Evolutionary conservation across 2,329 filamentous ascomycete genomes (phyloP).

Genomic region (Nemania abortiva): DNA sequence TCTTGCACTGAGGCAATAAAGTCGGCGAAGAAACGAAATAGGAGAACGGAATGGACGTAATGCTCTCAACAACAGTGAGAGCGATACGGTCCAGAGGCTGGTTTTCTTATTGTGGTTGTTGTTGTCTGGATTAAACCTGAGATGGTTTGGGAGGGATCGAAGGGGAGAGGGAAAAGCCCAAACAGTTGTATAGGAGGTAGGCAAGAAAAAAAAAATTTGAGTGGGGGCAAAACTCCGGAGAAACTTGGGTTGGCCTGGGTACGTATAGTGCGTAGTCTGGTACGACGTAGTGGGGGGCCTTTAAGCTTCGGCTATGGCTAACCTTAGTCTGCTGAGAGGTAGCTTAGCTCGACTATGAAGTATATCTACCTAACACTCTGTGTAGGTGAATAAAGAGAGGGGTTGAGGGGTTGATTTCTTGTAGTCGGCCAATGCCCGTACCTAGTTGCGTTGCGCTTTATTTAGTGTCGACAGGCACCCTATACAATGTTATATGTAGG

Average conservation of each 20-base stretch:
- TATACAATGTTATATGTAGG: neutral
- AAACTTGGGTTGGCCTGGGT: constrained; percentile 43
- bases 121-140: constrained; percentile 37
- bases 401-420: constrained; percentile 34
- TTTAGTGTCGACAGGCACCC: neutral
- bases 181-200: constrained; percentile 38
- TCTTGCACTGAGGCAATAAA: constrained; percentile 46
- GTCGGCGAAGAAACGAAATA: constrained; percentile 43
- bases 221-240: constrained; percentile 49
- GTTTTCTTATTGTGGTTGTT: constrained; percentile 41
- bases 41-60: constrained; percentile 46
- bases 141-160: constrained; percentile 44
- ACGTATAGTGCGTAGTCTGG: constrained; percentile 1
- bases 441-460: constrained; percentile 17
- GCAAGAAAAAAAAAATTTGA: constrained; percentile 51
- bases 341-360: constrained; percentile 6
- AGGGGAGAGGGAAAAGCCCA: constrained; percentile 45
- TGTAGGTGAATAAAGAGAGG: constrained; percentile 29
- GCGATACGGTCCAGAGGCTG: constrained; percentile 41
- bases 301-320: neutral
- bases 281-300: constrained; percentile 5
- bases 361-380: constrained; percentile 19
- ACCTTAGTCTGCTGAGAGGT: neutral
- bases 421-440: constrained; percentile 11
- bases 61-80: constrained; percentile 47